Conservation (phyloP, 2,329 filamentous ascomycete species). For the Aspergillus piperis region DNA sequence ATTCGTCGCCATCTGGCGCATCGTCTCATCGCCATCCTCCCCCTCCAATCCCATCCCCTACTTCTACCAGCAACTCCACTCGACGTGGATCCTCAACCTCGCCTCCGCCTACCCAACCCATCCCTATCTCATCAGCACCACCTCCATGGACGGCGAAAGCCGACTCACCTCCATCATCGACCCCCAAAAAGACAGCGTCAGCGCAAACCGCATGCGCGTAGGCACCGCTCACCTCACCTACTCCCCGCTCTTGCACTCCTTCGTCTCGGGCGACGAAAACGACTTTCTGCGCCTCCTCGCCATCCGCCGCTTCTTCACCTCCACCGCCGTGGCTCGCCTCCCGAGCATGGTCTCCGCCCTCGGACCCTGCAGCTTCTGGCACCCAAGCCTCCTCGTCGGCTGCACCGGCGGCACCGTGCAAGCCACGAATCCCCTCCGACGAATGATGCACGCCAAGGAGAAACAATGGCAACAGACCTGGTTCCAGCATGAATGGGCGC, state of each 20-base stretch:
- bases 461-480: slow-evolving; percentile 57
- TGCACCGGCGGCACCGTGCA: slow-evolving; percentile 55
- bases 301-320: slow-evolving; percentile 55
- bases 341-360: slow-evolving; percentile 37
- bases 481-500: slow-evolving; percentile 60
- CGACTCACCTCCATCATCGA: slow-evolving; percentile 57
- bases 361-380: slow-evolving; percentile 44
- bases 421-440: slow-evolving; percentile 54
- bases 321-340: slow-evolving; percentile 52
- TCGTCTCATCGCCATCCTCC: slow-evolving; percentile 26
- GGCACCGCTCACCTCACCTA: slow-evolving; percentile 54
- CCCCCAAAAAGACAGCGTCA: slow-evolving; percentile 46
- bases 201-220: slow-evolving; percentile 53
- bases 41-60: slow-evolving; percentile 31
- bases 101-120: slow-evolving; percentile 55
- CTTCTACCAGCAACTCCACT: slow-evolving; percentile 40
- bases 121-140: slow-evolving; percentile 55
- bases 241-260: slow-evolving; percentile 57
- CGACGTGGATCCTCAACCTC: slow-evolving; percentile 42
- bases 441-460: slow-evolving; percentile 53
- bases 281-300: slow-evolving; percentile 52
- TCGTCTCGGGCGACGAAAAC: slow-evolving; percentile 58
- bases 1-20: slow-evolving; percentile 56
- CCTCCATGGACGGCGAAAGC: slow-evolving; percentile 57
- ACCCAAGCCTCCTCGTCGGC: slow-evolving; percentile 57